phyloP scores from a whole-genome alignment of 1,284 basidiomycete genomes.

The Melampsora medusae region DNA sequence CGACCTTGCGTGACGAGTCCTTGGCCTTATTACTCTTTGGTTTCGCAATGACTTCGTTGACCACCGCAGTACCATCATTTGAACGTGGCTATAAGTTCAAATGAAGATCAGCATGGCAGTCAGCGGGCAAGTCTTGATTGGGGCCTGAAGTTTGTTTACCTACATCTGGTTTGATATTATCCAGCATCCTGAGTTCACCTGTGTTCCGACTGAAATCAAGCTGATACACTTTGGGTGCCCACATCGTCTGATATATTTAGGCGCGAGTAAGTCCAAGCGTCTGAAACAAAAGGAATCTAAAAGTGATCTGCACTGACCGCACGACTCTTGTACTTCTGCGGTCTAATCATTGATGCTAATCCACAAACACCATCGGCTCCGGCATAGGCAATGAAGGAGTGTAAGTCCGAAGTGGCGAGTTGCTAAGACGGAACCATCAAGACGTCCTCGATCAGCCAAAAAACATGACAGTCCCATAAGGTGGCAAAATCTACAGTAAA shows the following conservation, averaged over 20 bases:
- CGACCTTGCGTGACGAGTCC: slow-evolving; percentile 56
- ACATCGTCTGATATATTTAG: slow-evolving; percentile 29
- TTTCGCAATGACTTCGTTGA: slow-evolving; percentile 46
- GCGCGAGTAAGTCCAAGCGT: background rate
- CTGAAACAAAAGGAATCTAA: background rate
- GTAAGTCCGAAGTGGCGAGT: slow-evolving; percentile 73
- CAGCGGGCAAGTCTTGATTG: background rate
- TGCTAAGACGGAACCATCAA: slow-evolving; percentile 59
- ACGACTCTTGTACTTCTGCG: slow-evolving; percentile 67
- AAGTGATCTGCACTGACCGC: slow-evolving; percentile 59
- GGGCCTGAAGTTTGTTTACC: slow-evolving; percentile 40
- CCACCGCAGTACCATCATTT: slow-evolving; percentile 25
- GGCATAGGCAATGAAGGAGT: slow-evolving; percentile 75
- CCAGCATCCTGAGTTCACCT: slow-evolving; percentile 75
- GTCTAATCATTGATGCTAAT: slow-evolving; percentile 67
- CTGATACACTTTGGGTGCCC: slow-evolving; percentile 67
- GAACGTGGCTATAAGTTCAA: slow-evolving; percentile 23
- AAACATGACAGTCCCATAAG: background rate
- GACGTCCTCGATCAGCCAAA: background rate
- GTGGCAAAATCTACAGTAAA: background rate
- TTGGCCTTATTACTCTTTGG: slow-evolving; percentile 52
- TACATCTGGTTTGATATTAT: slow-evolving; percentile 74
- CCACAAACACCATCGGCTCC: slow-evolving; percentile 74
- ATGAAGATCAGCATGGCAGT: slow-evolving; percentile 6
- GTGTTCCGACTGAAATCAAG: slow-evolving; percentile 75